phyloP scores from a whole-genome alignment of 2,329 filamentous ascomycete species.

The Ophiostoma montium region DNA sequence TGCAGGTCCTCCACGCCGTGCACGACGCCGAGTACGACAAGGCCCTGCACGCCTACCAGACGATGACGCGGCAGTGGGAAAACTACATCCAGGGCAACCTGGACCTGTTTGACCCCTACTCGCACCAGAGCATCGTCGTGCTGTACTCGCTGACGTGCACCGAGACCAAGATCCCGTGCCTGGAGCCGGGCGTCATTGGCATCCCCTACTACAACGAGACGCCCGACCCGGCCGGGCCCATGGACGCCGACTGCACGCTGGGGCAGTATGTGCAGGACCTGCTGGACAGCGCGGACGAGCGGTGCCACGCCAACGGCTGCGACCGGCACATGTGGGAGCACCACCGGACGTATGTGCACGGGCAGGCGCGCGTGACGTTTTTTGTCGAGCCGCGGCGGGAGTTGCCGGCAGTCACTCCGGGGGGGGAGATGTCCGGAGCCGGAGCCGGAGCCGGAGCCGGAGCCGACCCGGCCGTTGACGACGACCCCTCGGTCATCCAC shows the following conservation, averaged over 20 bases:
- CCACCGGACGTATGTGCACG: constrained; percentile 93
- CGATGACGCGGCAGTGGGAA: constrained; percentile 92
- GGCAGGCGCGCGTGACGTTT: constrained; percentile 82
- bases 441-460: constrained; percentile 4
- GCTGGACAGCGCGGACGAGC: constrained; percentile 58
- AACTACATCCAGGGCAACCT: constrained; percentile 79
- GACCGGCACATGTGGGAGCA: constrained; percentile 83
- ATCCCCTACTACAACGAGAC: constrained; percentile 92
- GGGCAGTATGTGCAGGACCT: constrained; percentile 93
- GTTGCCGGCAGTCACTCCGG: constrained; percentile 42
- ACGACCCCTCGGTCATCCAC: too few species aligned
- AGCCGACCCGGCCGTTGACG: constrained; percentile 17
- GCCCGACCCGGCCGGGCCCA: constrained; percentile 43
- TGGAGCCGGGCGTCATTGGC: constrained; percentile 78
- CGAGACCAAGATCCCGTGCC: constrained; percentile 81
- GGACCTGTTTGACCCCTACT: constrained; percentile 85
- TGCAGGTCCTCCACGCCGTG: constrained; percentile 86
- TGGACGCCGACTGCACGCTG: constrained; percentile 79
- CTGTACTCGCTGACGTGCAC: constrained; percentile 91
- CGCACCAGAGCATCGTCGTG: constrained; percentile 92
- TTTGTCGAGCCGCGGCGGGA: constrained; percentile 56
- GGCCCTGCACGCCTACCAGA: constrained; percentile 83
- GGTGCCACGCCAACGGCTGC: constrained; percentile 73
- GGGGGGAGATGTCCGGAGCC: too few species aligned
- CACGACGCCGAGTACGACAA: constrained; percentile 97